These are phyloP conservation scores for Globisporangium heterothallicum DNA, from an alignment of 352 stramenopile genomes.

Conservation along the genomic window DNA sequence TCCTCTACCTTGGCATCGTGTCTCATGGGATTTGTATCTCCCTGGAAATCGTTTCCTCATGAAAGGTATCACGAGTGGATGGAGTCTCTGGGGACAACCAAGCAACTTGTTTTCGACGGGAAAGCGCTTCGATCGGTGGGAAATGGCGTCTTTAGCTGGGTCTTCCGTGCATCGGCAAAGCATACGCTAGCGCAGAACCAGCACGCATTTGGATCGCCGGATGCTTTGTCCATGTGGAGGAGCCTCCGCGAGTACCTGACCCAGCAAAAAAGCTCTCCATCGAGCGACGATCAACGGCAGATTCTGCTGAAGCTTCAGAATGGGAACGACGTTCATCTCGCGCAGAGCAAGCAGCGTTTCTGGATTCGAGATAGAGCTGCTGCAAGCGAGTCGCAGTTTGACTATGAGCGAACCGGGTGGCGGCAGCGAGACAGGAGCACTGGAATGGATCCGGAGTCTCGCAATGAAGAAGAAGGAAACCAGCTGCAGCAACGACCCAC, in stretches of 20 bases:
- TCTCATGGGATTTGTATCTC: too few relatives aligned
- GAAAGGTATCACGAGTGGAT: conserved; percentile 34
- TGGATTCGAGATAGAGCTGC: conserved; percentile 9
- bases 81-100: background rate
- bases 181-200: conserved; percentile 13
- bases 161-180: conserved; percentile 41
- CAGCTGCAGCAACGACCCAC: background rate
- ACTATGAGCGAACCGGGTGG: conserved; percentile 47
- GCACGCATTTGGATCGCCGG: conserved; percentile 3
- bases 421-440: conserved; percentile 8
- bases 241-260: conserved; percentile 4
- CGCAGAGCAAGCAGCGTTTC: conserved; percentile 51
- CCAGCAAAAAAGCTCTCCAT: background rate
- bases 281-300: conserved; percentile 19
- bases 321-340: conserved; percentile 25
- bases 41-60: background rate
- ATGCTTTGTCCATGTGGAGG: conserved; percentile 7
- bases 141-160: conserved; percentile 45
- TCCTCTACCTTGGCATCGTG: too few relatives aligned
- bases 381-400: conserved; percentile 10
- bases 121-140: conserved; percentile 21
- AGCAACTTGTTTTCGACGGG: conserved; percentile 56
- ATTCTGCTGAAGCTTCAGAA: conserved; percentile 20
- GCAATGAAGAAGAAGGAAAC: conserved; percentile 5
- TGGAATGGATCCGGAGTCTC: background rate